Conservation (phyloP, 2,329 filamentous ascomycete species). For the Malbranchea cinnamomea region DNA sequence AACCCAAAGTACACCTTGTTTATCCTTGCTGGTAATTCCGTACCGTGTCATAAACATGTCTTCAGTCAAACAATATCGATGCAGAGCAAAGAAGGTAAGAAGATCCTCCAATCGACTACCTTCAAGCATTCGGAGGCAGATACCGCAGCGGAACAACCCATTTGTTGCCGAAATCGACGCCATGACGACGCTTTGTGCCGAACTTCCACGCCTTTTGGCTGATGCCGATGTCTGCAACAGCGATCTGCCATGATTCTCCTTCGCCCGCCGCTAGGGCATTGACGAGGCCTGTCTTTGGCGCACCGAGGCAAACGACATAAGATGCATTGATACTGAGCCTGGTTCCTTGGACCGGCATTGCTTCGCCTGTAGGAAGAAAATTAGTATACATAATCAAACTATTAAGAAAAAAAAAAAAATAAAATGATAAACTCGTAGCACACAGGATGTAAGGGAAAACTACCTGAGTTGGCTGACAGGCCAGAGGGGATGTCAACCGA, state of each 20-base stretch:
- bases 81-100: too few species aligned
- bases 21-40: too few species aligned
- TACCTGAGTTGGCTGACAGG: conserved; percentile 63
- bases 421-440: too few species aligned
- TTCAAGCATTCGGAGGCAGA: conserved; percentile 16
- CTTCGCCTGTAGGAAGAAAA: conserved; percentile 27
- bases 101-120: not conserved
- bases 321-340: conserved; percentile 68
- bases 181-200: conserved; percentile 63
- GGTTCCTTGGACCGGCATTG: conserved; percentile 52
- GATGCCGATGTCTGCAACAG: conserved; percentile 76
- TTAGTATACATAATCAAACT: conserved; percentile 2
- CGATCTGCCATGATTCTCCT: conserved; percentile 53
- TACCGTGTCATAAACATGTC: too few species aligned
- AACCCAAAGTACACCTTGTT: too few species aligned
- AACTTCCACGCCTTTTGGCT: conserved; percentile 73
- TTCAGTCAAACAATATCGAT: not conserved
- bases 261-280: conserved; percentile 55
- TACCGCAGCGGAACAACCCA: conserved; percentile 64
- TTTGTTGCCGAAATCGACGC: conserved; percentile 72
- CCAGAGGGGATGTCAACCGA: conserved; percentile 87
- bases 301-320: conserved; percentile 71
- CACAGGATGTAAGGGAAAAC: conserved; percentile 26
- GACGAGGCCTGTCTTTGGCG: conserved; percentile 70
- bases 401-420: too few species aligned